Conservation (phyloP, 352 stramenopile genomes). For the Pythium sukuiense region DNA sequence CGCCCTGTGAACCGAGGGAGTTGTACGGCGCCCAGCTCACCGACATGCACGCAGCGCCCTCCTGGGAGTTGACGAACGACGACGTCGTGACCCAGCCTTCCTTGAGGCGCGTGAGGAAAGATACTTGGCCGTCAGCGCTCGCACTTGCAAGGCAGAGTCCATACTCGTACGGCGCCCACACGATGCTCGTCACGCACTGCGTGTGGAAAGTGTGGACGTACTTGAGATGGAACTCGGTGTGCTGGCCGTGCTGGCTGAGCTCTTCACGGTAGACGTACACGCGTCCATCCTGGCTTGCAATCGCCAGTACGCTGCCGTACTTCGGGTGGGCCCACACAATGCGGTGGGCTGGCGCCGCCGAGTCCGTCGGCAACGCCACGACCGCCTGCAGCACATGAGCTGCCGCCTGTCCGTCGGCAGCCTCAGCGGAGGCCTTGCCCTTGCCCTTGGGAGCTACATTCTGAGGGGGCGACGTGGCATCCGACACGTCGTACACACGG, state of each 20-base stretch:
- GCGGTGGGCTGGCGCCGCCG: constrained; percentile 68
- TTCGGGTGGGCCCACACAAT: constrained; percentile 85
- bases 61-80: constrained; percentile 73
- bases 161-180: constrained; percentile 88
- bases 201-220: constrained; percentile 75
- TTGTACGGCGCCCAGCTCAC: constrained; percentile 90
- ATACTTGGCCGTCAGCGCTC: constrained; percentile 82
- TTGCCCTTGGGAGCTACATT: constrained; percentile 21
- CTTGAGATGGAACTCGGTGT: constrained; percentile 76
- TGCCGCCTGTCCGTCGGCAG: not conserved
- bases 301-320: constrained; percentile 77
- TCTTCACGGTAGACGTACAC: constrained; percentile 87
- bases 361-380: constrained; percentile 65
- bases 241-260: constrained; percentile 46
- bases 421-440: not conserved
- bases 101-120: constrained; percentile 77
- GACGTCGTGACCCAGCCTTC: constrained; percentile 82
- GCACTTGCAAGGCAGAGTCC: constrained; percentile 76
- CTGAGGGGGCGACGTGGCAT: constrained; percentile 34
- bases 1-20: constrained; percentile 72
- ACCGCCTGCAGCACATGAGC: constrained; percentile 59
- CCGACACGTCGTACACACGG: constrained; percentile 79
- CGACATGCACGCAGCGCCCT: constrained; percentile 68
- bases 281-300: constrained; percentile 78
- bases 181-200: constrained; percentile 76